Base-by-base conservation (phyloP, 176 grass and related monocot genomes). In the Elymus sibiricus region DNA sequence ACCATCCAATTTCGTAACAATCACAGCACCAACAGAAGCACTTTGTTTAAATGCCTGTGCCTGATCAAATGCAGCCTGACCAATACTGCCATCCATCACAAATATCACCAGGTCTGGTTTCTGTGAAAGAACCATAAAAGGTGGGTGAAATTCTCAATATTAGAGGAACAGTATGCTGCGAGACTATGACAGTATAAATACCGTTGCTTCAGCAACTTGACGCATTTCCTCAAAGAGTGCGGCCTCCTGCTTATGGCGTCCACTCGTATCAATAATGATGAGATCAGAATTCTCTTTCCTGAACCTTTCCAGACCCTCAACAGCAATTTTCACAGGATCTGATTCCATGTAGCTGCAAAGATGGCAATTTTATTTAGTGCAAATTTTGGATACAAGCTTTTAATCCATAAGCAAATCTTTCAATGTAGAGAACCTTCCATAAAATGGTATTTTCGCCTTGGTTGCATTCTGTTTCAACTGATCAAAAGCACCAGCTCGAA, bases 71-170 rank as follows among this genome's bases (percentile, higher is more conserved):
- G 94, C 89, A 60, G 94, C 94, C 78, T 91, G 94, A 71, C 94
- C 94, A 82, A 95, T 95, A 85, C 94, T 95, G 53, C 94, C 92
- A 62, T 95, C 94, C 94, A 95, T 95, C 70, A 95, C 91, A 89
- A 95, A 95, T 85, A 95, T 91, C 42, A 95, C 89, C 55, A 93
- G 91, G 90, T 95, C 91, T 63, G 94, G 91, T 85, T 93, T 95
- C 94, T 95, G 83, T 83, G 32, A 74, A 42, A 60, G 29, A 89
- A 82, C 64, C 67, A 78, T 83, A 40, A 85, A 38, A 83, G 69
- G 13, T 90, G 37, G 37, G 63, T 76, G 25, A 82, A 65, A 70
- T 37, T 86, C 24, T 62, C 29, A 4, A 29, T 9, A 49, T 46
- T 88, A 60, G 16, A 69, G 3, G 11, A 49, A 51, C 71, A 82